A percentile compares a stretch with the other conserved stretches of the same genome.
phyloP scores from a whole-genome alignment of 495 filamentous ascomycete species.

The Melanomma pulvis-pyrius region DNA sequence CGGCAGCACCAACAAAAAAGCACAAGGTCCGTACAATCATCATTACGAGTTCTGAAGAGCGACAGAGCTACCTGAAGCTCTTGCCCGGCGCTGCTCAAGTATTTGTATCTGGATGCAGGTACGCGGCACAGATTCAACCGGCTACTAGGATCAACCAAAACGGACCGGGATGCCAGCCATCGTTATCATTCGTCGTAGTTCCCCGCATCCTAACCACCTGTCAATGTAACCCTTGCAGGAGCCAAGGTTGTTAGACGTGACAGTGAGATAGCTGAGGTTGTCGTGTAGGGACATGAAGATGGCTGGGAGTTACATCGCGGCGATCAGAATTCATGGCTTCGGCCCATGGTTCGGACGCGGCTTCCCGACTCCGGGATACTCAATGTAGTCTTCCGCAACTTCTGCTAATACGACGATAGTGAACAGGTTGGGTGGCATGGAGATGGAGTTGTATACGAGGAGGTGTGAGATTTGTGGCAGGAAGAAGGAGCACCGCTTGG shows the following conservation, averaged over 20 bases:
- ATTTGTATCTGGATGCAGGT: conserved; percentile 26
- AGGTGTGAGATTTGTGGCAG: background rate
- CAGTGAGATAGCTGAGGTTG: background rate
- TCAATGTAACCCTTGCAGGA: conserved; percentile 26
- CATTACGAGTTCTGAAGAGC: background rate
- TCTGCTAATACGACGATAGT: too few relatives aligned
- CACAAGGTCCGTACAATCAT: conserved; percentile 9
- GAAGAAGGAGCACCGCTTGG: background rate
- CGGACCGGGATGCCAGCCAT: conserved; percentile 8
- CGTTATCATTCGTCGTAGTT: conserved; percentile 25
- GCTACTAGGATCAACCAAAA: conserved; percentile 1
- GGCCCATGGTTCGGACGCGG: background rate
- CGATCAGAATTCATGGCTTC: background rate
- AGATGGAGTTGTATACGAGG: background rate
- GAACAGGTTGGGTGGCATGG: background rate
- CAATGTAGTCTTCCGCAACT: background rate
- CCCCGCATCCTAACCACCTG: conserved; percentile 23
- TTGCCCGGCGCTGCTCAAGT: background rate
- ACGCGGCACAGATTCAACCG: conserved; percentile 3
- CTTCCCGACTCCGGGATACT: conserved; percentile 1
- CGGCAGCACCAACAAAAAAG: conserved; percentile 4
- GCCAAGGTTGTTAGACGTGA: background rate
- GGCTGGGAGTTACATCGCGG: conserved; percentile 12
- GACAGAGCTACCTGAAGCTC: background rate
- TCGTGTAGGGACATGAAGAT: background rate